Conservation (phyloP, 345 rosid species). For the Linum lewisii region DNA sequence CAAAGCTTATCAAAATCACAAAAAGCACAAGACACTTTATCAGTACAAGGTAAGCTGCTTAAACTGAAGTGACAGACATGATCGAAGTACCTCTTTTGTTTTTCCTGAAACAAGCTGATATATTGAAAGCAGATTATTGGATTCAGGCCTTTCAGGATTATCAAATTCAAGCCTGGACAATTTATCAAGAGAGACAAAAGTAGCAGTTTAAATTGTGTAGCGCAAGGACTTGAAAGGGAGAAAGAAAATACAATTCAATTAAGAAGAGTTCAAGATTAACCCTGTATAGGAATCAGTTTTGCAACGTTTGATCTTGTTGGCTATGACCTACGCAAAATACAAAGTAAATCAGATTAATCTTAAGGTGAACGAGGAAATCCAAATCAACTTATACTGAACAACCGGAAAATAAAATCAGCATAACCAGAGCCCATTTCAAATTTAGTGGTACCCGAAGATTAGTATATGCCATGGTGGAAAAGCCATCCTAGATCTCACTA, state of each 20-base stretch:
- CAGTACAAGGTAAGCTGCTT: background rate
- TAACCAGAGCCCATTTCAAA: no score
- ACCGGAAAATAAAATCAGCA: no score
- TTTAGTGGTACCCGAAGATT: no score
- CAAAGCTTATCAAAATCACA: background rate
- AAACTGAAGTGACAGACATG: slow-evolving; percentile 3
- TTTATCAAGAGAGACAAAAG: slow-evolving; percentile 11
- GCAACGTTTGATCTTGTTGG: slow-evolving; percentile 86
- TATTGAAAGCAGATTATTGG: slow-evolving; percentile 80
- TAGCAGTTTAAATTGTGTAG: background rate
- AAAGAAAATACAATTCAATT: background rate
- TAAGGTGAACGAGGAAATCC: background rate
- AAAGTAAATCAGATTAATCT: background rate
- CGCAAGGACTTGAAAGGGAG: background rate
- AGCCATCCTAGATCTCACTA: no score
- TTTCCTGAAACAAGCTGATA: slow-evolving; percentile 78
- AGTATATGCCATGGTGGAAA: no score
- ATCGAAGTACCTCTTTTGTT: slow-evolving; percentile 57
- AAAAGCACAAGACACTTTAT: background rate
- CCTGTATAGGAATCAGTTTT: slow-evolving; percentile 72
- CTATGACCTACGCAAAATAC: slow-evolving; percentile 43
- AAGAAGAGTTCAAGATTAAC: slow-evolving; percentile 25
- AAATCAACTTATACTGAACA: no score
- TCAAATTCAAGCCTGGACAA: slow-evolving; percentile 69
- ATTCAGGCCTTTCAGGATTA: slow-evolving; percentile 88